phyloP scores from a whole-genome alignment of 2,329 filamentous ascomycete species.

The Emmonsiellopsis sp. region DNA sequence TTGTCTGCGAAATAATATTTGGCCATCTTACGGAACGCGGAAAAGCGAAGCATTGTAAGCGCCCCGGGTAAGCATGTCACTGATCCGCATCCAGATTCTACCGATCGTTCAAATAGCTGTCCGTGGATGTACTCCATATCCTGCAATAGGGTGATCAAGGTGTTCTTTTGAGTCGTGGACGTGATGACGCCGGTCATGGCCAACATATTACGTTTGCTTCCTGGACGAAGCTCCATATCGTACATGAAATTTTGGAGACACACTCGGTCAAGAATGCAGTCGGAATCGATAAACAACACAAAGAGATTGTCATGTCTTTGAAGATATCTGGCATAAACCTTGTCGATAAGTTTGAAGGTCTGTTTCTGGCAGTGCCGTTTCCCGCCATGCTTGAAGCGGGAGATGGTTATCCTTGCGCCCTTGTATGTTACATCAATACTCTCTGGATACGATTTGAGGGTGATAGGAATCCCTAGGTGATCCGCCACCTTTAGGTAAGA shows the following conservation, averaged over 20 bases:
- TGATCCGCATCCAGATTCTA: slow-evolving; percentile 87
- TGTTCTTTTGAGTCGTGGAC: slow-evolving; percentile 80
- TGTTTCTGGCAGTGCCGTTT: slow-evolving; percentile 90
- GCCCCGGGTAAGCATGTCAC: slow-evolving; percentile 93
- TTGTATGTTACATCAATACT: slow-evolving; percentile 87
- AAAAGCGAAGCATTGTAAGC: slow-evolving; percentile 91
- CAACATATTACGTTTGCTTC: slow-evolving; percentile 84
- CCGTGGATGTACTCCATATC: slow-evolving; percentile 99
- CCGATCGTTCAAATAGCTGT: slow-evolving; percentile 88
- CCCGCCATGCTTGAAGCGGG: slow-evolving; percentile 83
- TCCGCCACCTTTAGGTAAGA: slow-evolving; percentile 80
- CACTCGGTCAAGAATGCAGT: slow-evolving; percentile 84
- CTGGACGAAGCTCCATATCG: slow-evolving; percentile 95
- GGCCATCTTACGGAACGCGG: slow-evolving; percentile 91
- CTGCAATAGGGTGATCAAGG: slow-evolving; percentile 82
- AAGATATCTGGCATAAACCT: slow-evolving; percentile 79
- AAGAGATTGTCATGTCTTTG: slow-evolving; percentile 86
- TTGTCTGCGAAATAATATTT: slow-evolving; percentile 98
- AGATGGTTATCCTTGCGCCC: slow-evolving; percentile 76
- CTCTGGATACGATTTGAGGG: slow-evolving; percentile 68
- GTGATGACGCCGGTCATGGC: slow-evolving; percentile 98
- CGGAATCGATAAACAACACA: slow-evolving; percentile 93
- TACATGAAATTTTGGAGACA: slow-evolving; percentile 98
- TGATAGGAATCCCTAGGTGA: slow-evolving; percentile 71
- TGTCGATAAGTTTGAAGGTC: slow-evolving; percentile 89